Evolutionary conservation across 2,329 filamentous ascomycete genomes (phyloP).

Genomic region (Penicillium polonicum): DNA sequence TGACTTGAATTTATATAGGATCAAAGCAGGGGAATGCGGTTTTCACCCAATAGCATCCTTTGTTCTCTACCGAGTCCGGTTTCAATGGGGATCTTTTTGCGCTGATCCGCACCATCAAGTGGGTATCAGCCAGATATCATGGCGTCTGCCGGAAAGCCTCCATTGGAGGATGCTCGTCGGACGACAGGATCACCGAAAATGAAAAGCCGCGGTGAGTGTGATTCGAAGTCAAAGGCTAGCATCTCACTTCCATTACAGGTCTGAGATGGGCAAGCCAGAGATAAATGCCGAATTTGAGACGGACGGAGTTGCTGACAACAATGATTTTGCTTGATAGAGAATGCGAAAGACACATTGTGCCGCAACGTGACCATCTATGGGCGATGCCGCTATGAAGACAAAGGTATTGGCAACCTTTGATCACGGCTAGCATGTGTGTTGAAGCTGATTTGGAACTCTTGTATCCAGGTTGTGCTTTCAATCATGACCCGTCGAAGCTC

Average conservation of each 20-base stretch:
- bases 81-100: conserved; percentile 43
- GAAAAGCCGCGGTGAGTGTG: conserved; percentile 49
- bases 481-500: conserved; percentile 73
- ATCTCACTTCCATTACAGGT: background rate
- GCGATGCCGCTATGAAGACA: conserved; percentile 87
- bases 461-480: conserved; percentile 70
- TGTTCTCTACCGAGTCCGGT: conserved; percentile 29
- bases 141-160: conserved; percentile 46
- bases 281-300: background rate
- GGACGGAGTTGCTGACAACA: conserved; percentile 10
- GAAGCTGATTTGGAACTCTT: conserved; percentile 12
- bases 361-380: conserved; percentile 92
- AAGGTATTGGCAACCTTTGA: conserved; percentile 51
- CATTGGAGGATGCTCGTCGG: conserved; percentile 47
- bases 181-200: conserved; percentile 48
- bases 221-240: background rate
- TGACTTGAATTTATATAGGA: conserved; percentile 14
- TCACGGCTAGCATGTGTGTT: background rate
- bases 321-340: conserved; percentile 52
- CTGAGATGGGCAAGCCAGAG: conserved; percentile 8
- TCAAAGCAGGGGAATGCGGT: conserved; percentile 40
- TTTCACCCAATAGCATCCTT: conserved; percentile 30
- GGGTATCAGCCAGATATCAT: conserved; percentile 36
- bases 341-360: conserved; percentile 82
- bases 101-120: conserved; percentile 37